Base-by-base conservation (phyloP, 2,329 filamentous ascomycete species). In the Eutypella sp. region DNA sequence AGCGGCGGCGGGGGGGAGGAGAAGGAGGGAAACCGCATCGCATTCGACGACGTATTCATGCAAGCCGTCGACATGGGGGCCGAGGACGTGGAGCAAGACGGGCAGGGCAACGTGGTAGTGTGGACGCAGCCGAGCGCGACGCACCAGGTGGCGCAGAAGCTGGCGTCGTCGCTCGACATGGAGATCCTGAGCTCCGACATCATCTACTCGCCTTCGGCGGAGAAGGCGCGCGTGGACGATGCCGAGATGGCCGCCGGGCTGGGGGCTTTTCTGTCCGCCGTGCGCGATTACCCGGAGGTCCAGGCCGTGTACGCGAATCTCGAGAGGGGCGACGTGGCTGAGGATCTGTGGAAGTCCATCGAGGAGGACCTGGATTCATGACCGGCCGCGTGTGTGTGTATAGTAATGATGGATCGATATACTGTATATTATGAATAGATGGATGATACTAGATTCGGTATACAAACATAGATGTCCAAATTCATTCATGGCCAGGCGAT, bases 1-100 rank as follows among this genome's bases (percentile, higher is more conserved):
- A 27, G 22, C 13, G 25, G 40, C 42, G 18, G 34, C 31, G 31
- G 22, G 22, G 15, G 29, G 38, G 39, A 27, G 67, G 75, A 50
- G 76, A 76, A 52, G 74, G 78, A 40, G 50, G 67, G 22, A 66
- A 62, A 20, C 62, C 65, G 2, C 63, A 72, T 9, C n/a, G n/a
- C n/a, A n/a, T 76, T 80, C 5, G 81, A 93, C 42, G 84, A 90
- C 33, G 79, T 89, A 20, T 69, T 96, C 36, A 84, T 96, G 55
- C 79, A 84, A 44, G 89, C 88, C 5, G 82, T 97, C 42, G 91
- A 96, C 60, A 87, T 86, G 9, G 92, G 90, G 9, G 87, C 85
- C 1, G 81, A 87, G 54, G 87, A 91, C 54, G 76, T 90, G 0
- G 77, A 87, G 48, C 67, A 73, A 44, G 82, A 87, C 51, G 77